Base-by-base conservation (phyloP, 164 flowering plant genomes). In the Annona cherimola region DNA sequence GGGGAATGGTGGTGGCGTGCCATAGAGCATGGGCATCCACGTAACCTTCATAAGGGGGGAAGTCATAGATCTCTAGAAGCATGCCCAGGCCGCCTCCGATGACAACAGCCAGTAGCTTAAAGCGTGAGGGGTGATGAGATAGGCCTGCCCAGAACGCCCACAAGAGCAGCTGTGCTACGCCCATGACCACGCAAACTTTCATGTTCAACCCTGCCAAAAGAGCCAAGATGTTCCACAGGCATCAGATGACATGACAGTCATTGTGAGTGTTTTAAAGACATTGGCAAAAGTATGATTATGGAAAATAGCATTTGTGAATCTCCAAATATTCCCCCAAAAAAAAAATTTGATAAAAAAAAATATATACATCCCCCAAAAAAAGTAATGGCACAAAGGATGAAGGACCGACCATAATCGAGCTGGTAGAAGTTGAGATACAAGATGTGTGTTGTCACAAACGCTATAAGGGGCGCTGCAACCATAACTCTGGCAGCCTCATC, bases 1-100 rank as follows among this genome's bases (percentile, higher is more conserved):
- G 84, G 40, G 97, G 97, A 35, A 90, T 83, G 44, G 84, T 81
- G 41, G 86, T 72, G 50, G 93, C 93, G 67, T 89, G 91, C 90
- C 90, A 86, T 26, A 91, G 78, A 70, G 94, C 98, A 79, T 91
- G 98, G 26, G 97, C 93, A 74, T 94, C 98, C 41, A 94, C 78
- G 65, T 69, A 85, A 57, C 93, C 96, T 40, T 68, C 7, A 74
- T 86, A 89, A 12, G 99, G 96, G 19, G 99, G 96, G 72, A 94
- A 94, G 71, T 92, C 98, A 67, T 82, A 87, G 5, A 89, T 75
- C 78, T 87, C 89, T 55, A 92, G 71, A 19, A 89, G 86, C 87
- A 84, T 79, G 1, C 89, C 88, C 41, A 91, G 75, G 18, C 77
- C 87, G 3, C 88, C 91, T 45, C 87, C 89, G n/a, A 89, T 43